Base-by-base conservation (phyloP, 805 yeast species). In the Candida sithepensis region DNA sequence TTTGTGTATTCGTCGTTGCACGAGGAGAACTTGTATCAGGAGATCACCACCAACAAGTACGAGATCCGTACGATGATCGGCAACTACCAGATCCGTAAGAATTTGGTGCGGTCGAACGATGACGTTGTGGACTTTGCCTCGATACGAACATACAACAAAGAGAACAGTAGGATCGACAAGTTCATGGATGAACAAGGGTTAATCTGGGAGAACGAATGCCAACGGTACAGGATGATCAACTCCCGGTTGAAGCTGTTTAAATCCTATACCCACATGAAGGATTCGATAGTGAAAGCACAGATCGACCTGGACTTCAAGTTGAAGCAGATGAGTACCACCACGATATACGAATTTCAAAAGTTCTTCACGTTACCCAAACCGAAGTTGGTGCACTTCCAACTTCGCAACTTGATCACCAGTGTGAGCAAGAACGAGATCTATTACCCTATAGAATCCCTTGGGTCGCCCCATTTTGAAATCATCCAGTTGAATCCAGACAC, bases 331-430 rank as follows among this genome's bases (percentile, higher is more conserved):
- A 45, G 49, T 37, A 43, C 48, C 20, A 30, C 34, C 5, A 71
- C 72, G 34, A 69, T 73, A 44, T 74, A 58, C 52, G 58, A 56
- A 48, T 72, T 70, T 51, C 61, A 68, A 32, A 65, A 63, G 44
- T 75, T 71, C 52, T 74, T 61, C 62, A 60, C 71, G 48, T 61
- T 65, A 49, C 69, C 81, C 8, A 72, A 71, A 44, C 77, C 82
- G 5, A 73, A 70, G 51, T 65, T 79, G 12, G 72, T 75, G 18
- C 85, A 82, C 65, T 79, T 80, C 59, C 85, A 81, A 62, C 65
- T 81, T 30, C 63, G 85, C 14, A 74, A 78, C 47, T 62, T 79
- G 42, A 72, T 81, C 8, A 69, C 71, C 46, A 74, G 66, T 53
- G 67, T 66, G 28, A 61, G 62, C 12, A 63, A 59, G 41, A 56